Evolutionary conservation across 2,329 filamentous ascomycete species (phyloP).

Genomic region (Xylariomycetidae sp.): DNA sequence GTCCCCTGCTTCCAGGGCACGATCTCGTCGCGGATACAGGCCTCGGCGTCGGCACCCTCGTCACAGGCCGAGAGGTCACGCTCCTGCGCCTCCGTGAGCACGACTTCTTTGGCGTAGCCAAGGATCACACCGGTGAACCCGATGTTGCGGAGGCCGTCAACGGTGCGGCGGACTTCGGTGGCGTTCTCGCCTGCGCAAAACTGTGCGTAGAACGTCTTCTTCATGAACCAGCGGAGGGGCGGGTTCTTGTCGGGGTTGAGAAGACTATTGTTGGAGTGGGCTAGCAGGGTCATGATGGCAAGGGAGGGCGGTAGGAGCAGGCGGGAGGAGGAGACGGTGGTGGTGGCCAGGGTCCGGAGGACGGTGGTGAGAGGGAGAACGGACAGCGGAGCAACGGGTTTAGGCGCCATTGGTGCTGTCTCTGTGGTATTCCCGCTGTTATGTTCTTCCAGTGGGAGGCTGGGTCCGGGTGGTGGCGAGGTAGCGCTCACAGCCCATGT

Average conservation of each 20-base stretch:
- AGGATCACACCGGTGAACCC: slow-evolving; percentile 83
- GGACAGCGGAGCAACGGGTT: slow-evolving; percentile 47
- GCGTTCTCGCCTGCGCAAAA: slow-evolving; percentile 82
- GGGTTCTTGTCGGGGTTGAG: slow-evolving; percentile 74
- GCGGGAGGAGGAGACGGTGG: slow-evolving; percentile 64
- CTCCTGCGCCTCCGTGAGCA: slow-evolving; percentile 55
- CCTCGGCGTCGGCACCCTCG: slow-evolving; percentile 43
- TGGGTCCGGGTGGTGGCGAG: slow-evolving; percentile 5
- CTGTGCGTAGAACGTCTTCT: slow-evolving; percentile 82
- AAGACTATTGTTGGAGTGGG: slow-evolving; percentile 61
- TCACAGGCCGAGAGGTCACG: slow-evolving; percentile 37
- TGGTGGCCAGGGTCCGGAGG: slow-evolving; percentile 65
- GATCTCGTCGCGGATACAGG: slow-evolving; percentile 55
- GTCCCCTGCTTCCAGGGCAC: slow-evolving; percentile 69
- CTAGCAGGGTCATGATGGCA: slow-evolving; percentile 61
- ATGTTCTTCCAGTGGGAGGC: no score
- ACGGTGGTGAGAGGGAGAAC: slow-evolving; percentile 63
- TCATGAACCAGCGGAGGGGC: slow-evolving; percentile 64
- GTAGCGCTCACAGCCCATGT: slow-evolving; percentile 12
- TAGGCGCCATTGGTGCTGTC: slow-evolving; percentile 13
- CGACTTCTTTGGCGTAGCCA: slow-evolving; percentile 78
- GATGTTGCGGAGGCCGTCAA: slow-evolving; percentile 62
- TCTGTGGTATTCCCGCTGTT: no score
- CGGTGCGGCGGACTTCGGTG: slow-evolving; percentile 61
- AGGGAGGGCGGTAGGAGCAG: slow-evolving; percentile 67